Evolutionary conservation across 2,329 filamentous ascomycete genomes (phyloP), one percentile per base, ranked within the genome.

Genomic region (Paraphoma sp.): DNA sequence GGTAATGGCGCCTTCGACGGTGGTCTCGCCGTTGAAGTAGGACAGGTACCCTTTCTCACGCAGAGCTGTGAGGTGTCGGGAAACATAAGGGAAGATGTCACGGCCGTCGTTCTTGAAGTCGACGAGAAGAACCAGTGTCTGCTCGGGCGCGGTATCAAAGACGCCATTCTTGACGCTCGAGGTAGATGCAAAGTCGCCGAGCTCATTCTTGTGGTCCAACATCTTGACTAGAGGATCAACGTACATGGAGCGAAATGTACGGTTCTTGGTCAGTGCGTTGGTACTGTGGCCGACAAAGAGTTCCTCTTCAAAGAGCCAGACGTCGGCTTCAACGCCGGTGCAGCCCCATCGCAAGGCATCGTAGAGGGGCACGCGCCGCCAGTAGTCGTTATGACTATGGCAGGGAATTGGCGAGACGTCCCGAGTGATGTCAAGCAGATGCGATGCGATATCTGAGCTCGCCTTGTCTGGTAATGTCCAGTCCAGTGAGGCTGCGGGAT

Each of bases 311-410:
- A 83, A 81, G 7, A 83, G 76, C 83, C 84, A 86, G 31, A 86
- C 81, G 57, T 86, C 84, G 2, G 84, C 84, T 74, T 86, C 84
- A 16, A 86, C 81, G 31, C 84, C 78, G 11, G 81, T 79, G 65
- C 84, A 86, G 43, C 84, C 84, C 23, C 79, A 82, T 54, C 79
- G 75, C 0, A 86, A 74, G 10, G 84, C 84, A n/a, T 83, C 83
- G 65, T 80, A 85, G 0, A 86, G 76, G 0, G 84, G 84, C 0
- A 84, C 76, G 2, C 75, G 76, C 8, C 83, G 81, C 83, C 83
- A 86, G 69, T 86, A 86, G 68, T 86, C 84, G 63, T 86, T 86
- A 64, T 86, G 84, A 3, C 83, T 85, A 62, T 86, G 84, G 56
- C 83, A 85, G 31, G 75, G 76, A 11, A 83, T 79, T 0, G 84